A percentile compares a stretch with the other conserved stretches of the same genome.
phyloP scores from a whole-genome alignment of 179 eudicot species.

The Spinacia oleracea region DNA sequence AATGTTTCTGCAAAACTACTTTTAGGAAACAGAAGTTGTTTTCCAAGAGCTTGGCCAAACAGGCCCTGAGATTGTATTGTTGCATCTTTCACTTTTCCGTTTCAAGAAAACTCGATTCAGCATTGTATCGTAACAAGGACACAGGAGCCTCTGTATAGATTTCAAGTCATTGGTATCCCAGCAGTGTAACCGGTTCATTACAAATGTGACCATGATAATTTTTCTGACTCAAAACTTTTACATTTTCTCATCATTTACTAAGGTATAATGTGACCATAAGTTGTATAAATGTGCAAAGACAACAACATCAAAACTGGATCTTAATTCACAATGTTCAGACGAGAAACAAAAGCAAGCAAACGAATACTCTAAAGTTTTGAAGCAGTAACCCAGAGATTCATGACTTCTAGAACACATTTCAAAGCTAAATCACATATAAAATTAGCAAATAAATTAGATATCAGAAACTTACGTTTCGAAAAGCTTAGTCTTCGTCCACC shows the following conservation, averaged over 20 bases:
- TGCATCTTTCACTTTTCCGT: neutral
- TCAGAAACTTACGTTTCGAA: slow-evolving; percentile 70
- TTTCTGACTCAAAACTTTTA: neutral
- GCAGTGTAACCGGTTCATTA: neutral
- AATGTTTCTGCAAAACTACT: no score
- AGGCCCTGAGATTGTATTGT: neutral
- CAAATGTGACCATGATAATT: neutral
- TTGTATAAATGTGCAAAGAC: neutral
- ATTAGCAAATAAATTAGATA: neutral
- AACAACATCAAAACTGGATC: neutral
- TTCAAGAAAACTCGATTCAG: no score
- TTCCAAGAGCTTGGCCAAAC: no score
- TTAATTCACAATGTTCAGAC: neutral
- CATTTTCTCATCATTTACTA: neutral
- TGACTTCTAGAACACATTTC: neutral
- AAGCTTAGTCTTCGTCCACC: slow-evolving; percentile 96
- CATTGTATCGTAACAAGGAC: no score
- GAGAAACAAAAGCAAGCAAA: slow-evolving; percentile 1
- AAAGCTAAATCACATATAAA: neutral
- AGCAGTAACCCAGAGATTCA: neutral
- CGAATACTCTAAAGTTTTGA: neutral
- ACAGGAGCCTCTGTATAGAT: neutral
- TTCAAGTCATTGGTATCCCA: neutral
- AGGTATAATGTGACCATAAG: neutral
- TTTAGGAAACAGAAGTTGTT: no score